Evolutionary conservation across 371 early-diverging fungal genomes (phyloP), one percentile per base, ranked within the genome.

Genomic region (Syncephalastrum racemosum): DNA sequence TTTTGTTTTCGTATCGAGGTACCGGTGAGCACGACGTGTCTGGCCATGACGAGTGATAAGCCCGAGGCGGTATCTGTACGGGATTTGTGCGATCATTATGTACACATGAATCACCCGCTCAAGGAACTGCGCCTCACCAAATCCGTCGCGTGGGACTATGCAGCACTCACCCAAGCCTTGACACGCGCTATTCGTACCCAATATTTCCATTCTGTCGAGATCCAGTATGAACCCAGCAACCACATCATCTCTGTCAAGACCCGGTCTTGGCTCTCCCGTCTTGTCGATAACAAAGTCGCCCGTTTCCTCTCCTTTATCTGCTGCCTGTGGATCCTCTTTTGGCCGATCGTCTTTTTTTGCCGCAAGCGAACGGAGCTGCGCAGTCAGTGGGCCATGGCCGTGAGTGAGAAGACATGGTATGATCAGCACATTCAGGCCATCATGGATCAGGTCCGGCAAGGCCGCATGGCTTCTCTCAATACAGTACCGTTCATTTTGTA

Each of bases 61-160:
- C 19, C 48, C 36, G 36, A 63, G 25, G 44, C 56, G n/a, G 64
- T 66, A 25, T 54, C 67, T 3, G 64, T 76, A 0, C 60, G 71
- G 25, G 52, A 70, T 22, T 52, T 79, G 4, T 79, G 80, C 24
- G 70, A 73, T 50, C 70, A 72, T 1, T 79, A 76, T 52, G 54
- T 74, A 8, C 68, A 59, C 27, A 64, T 67, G 7, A 54, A 58
- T 15, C 70, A 67, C 25, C 18, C 47, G 7, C 49, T 76, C 10
- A 79, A 79, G 53, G 77, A 79, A 46, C 54, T 79, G 4, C 67
- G 66, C 18, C 41, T 76, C 18, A 66, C 62, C 47, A 79, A 79
- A 46, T 67, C 65, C 16, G 46, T 79, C 6, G 53, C 62, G 4
- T 79, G 80, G 80, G 63, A 79, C 55, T 74, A 64, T 54, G 56